Evolutionary conservation across 2,329 filamentous ascomycete species (phyloP), one percentile per base, ranked within the genome.

Genomic region (Fusarium sp.): DNA sequence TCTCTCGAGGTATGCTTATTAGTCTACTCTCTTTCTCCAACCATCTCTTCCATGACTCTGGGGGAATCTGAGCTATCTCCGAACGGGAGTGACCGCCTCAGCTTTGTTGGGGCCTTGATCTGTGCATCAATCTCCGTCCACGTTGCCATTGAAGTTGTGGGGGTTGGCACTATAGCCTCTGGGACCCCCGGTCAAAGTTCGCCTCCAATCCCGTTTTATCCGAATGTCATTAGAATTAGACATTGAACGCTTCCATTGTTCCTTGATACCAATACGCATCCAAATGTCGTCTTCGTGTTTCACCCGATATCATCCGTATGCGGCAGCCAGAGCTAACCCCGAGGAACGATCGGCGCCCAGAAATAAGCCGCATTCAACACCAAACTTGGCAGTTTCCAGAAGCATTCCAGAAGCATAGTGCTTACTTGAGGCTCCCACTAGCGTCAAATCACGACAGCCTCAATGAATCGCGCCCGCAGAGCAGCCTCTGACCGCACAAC

Each of bases 381-480:
- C 41, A 25, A 52, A n/a, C 25, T 14, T 32, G 48, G 48, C 48
- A 20, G 27, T n/a, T 52, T 48, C 52, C n/a, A 61, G 66, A 67
- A 67, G 48, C 20, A 25, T 67, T 68, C 66, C 39, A 61, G 66
- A 68, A 68, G 9, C 16, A 18, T 48, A 27, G 37, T 30, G 32
- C 23, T 34, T 32, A 34, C 11, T n/a, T 25, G 16, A 6, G 18
- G 13, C 34, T 48, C 43, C 18, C 37, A 11, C 11, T 34, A 67
- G 27, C 45, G 52, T 20, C 37, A 30, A 25, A 39, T 58, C 16
- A 39, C 54, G 6, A 27, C 54, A 39, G 34, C 54, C 35, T 52
- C 48, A 30, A 30, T 52, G 27, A 52, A 32, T 52, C 48, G 27
- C 48, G 27, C 48, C 27, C 25, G n/a, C 34, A 23, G n/a, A 58